These are phyloP conservation scores for Vigna unguiculata DNA, from an alignment of 306 rosid species.

Conservation along the genomic window DNA sequence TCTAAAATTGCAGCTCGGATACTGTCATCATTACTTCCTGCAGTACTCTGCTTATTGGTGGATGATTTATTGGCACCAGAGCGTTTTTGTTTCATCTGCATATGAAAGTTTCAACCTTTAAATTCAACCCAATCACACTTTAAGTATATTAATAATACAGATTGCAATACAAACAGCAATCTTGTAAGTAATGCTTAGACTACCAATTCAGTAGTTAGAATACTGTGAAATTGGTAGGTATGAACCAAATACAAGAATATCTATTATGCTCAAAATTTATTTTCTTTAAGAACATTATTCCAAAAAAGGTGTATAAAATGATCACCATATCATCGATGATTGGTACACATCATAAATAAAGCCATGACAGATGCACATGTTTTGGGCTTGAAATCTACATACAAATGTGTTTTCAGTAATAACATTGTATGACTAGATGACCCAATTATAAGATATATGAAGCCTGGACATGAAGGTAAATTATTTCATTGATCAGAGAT, in stretches of 20 bases:
- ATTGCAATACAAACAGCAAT: neutral
- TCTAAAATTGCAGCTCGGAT: slow-evolving; percentile 79
- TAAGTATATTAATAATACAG: slow-evolving; percentile 29
- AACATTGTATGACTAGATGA: neutral
- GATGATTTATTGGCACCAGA: slow-evolving; percentile 55
- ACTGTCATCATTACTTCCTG: slow-evolving; percentile 70
- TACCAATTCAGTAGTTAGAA: slow-evolving; percentile 4
- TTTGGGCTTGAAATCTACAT: slow-evolving; percentile 1
- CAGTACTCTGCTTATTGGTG: slow-evolving; percentile 61
- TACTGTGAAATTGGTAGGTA: neutral
- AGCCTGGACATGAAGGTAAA: neutral
- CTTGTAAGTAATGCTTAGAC: slow-evolving; percentile 5
- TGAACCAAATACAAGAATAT: slow-evolving; percentile 7
- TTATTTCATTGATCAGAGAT: neutral
- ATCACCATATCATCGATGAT: slow-evolving; percentile 1
- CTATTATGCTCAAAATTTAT: slow-evolving; percentile 25
- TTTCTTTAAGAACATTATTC: slow-evolving; percentile 18
- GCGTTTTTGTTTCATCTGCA: slow-evolving; percentile 74
- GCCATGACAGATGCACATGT: neutral
- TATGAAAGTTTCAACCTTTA: slow-evolving; percentile 40
- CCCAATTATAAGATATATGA: slow-evolving; percentile 17
- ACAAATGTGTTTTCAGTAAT: slow-evolving; percentile 12
- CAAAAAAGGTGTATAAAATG: neutral
- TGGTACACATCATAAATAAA: neutral
- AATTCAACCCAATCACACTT: slow-evolving; percentile 34